Conservation (phyloP, 352 stramenopile genomes). For the Globisporangium carolinianum region DNA sequence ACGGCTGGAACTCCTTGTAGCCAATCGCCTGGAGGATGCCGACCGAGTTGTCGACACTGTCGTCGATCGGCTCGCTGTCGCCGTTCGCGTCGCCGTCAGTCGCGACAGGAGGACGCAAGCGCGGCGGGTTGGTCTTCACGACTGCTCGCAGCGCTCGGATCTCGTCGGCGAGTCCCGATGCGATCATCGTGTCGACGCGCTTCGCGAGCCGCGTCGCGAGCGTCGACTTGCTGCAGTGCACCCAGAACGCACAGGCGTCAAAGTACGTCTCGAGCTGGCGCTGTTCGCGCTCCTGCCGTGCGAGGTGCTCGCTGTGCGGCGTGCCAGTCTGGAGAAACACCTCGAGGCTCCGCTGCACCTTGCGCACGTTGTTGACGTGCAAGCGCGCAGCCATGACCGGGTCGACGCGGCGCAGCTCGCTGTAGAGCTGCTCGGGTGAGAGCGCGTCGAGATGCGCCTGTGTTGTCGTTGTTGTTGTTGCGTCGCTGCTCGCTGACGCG, state of each 20-base stretch:
- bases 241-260: constrained; percentile 79
- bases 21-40: constrained; percentile 87
- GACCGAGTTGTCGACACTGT: constrained; percentile 26
- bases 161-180: constrained; percentile 67
- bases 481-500: background rate
- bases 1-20: constrained; percentile 88
- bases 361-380: constrained; percentile 84
- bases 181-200: constrained; percentile 80
- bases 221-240: constrained; percentile 63
- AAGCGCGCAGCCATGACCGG: constrained; percentile 73
- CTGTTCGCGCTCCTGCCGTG: constrained; percentile 40
- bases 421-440: constrained; percentile 55
- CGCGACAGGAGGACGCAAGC: constrained; percentile 8
- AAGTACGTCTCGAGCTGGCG: constrained; percentile 56
- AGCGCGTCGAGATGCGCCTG: constrained; percentile 1
- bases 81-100: constrained; percentile 3
- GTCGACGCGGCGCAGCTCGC: constrained; percentile 58
- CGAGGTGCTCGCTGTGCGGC: constrained; percentile 64
- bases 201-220: constrained; percentile 56
- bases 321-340: constrained; percentile 79
- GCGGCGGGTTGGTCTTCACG: constrained; percentile 42
- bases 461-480: background rate
- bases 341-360: constrained; percentile 80
- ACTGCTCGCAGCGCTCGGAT: constrained; percentile 47
- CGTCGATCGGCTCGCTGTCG: background rate